Percentiles rank a stretch among this genome's conserved stretches.
Conservation (phyloP, 768 basidiomycete genomes). For the Candolleomyces aberdarensis region DNA sequence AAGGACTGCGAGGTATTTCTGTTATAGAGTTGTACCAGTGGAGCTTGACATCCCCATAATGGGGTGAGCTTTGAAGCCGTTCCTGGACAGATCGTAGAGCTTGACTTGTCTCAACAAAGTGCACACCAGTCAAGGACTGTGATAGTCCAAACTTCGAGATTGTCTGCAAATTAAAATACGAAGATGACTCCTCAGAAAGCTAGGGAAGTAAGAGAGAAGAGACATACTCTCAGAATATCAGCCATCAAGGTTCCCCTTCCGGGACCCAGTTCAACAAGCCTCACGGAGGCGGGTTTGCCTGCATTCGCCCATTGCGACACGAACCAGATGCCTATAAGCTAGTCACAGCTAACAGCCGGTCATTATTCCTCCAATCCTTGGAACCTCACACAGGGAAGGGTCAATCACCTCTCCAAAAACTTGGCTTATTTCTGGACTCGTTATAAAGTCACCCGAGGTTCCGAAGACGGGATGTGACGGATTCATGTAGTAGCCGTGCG, state of each 20-base stretch:
- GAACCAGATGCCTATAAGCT: conserved; percentile 90
- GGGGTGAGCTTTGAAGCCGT: conserved; percentile 35
- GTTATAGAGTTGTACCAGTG: conserved; percentile 76
- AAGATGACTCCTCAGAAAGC: not conserved
- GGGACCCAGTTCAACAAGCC: conserved; percentile 90
- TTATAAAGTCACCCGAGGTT: conserved; percentile 86
- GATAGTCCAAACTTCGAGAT: conserved; percentile 44
- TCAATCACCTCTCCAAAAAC: conserved; percentile 86
- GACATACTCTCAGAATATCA: conserved; percentile 78
- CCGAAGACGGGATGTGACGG: conserved; percentile 77
- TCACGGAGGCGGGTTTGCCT: conserved; percentile 46
- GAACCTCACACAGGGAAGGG: conserved; percentile 9
- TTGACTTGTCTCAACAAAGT: conserved; percentile 80
- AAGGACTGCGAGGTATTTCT: conserved; percentile 50
- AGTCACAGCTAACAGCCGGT: conserved; percentile 25
- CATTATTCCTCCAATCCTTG: conserved; percentile 30
- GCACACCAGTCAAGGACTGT: conserved; percentile 44
- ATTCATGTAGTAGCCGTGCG: conserved; percentile 90
- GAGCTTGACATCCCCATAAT: conserved; percentile 33
- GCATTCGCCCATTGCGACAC: conserved; percentile 67
- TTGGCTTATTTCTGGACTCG: conserved; percentile 95
- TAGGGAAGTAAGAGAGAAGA: not conserved
- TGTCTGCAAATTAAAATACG: conserved; percentile 35
- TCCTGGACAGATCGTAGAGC: conserved; percentile 65
- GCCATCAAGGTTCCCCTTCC: conserved; percentile 90